phyloP scores from a whole-genome alignment of 768 basidiomycete species.

The Lactifluus pinguis region DNA sequence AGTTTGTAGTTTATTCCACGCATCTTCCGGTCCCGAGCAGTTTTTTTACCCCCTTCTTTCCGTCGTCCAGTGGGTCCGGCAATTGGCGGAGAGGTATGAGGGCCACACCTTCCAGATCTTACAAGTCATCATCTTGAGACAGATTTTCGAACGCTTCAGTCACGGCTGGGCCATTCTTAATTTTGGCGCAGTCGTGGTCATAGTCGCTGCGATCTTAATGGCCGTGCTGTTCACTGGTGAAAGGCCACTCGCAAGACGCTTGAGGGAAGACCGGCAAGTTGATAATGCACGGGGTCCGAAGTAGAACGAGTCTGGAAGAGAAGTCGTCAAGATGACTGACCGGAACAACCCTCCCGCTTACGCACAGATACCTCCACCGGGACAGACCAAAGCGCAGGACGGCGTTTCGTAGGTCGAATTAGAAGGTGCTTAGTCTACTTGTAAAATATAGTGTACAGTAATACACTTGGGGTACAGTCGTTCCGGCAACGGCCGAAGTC shows the following conservation, averaged over 20 bases:
- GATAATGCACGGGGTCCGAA: not conserved
- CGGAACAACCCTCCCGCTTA: no score
- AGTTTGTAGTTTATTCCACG: conserved; percentile 20
- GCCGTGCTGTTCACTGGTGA: conserved; percentile 42
- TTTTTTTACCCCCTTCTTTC: not conserved
- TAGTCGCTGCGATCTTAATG: conserved; percentile 32
- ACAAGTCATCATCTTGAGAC: not conserved
- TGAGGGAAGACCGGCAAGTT: not conserved
- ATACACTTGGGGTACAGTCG: no score
- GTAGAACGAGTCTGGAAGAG: not conserved
- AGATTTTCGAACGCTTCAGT: conserved; percentile 51
- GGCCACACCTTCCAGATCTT: conserved; percentile 6
- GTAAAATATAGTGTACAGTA: no score
- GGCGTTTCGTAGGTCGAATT: no score
- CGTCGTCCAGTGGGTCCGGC: conserved; percentile 50
- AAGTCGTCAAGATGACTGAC: no score
- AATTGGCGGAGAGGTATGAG: conserved; percentile 53
- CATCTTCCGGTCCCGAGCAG: not conserved
- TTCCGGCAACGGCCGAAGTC: conserved; percentile 2
- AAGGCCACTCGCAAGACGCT: conserved; percentile 14
- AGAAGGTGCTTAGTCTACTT: no score
- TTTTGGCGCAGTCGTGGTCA: conserved; percentile 37
- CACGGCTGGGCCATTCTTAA: conserved; percentile 57
- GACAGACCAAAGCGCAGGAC: no score
- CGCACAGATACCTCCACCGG: no score